Percentiles rank a stretch among this genome's conserved stretches.
Conservation (phyloP, 2,329 filamentous ascomycete genomes). For the Sporothrix euskadiensis region DNA sequence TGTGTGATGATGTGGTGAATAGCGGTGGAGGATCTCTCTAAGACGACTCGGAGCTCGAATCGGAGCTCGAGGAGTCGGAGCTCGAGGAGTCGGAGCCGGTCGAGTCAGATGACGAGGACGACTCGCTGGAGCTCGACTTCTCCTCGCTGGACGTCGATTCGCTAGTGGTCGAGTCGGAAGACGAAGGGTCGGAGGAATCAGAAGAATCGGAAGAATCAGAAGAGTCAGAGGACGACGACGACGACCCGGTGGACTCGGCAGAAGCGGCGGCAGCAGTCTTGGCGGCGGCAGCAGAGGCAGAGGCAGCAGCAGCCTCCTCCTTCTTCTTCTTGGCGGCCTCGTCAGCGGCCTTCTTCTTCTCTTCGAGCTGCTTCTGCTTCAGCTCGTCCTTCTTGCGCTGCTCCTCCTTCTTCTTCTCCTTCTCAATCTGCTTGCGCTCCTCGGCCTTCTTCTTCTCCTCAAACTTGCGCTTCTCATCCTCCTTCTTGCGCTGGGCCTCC, state of each 20-base stretch:
- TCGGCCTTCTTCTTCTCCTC: constrained; percentile 25
- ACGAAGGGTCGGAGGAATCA: too few relatives aligned
- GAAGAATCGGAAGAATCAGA: background rate
- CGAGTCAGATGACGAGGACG: background rate
- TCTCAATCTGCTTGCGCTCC: constrained; percentile 24
- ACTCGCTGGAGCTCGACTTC: background rate
- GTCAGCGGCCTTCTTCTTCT: constrained; percentile 27
- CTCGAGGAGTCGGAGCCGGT: constrained; percentile 6
- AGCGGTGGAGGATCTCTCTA: background rate
- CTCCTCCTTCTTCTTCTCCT: constrained; percentile 28
- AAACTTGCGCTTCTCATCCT: constrained; percentile 17
- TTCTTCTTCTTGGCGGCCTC: constrained; percentile 22
- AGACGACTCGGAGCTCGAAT: constrained; percentile 1
- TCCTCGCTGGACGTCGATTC: background rate
- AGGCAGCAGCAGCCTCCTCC: background rate
- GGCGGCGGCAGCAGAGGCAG: background rate
- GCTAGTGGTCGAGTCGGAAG: constrained; percentile 4
- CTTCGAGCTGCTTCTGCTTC: constrained; percentile 24
- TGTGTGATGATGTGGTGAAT: background rate
- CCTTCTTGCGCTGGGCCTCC: constrained; percentile 6
- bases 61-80: background rate
- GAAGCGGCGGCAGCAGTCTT: background rate
- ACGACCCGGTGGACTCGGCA: background rate
- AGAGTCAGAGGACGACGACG: background rate
- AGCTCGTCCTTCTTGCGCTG: constrained; percentile 24